phyloP scores from a whole-genome alignment of 2,329 filamentous ascomycete genomes.

The Botrytis elliptica region DNA sequence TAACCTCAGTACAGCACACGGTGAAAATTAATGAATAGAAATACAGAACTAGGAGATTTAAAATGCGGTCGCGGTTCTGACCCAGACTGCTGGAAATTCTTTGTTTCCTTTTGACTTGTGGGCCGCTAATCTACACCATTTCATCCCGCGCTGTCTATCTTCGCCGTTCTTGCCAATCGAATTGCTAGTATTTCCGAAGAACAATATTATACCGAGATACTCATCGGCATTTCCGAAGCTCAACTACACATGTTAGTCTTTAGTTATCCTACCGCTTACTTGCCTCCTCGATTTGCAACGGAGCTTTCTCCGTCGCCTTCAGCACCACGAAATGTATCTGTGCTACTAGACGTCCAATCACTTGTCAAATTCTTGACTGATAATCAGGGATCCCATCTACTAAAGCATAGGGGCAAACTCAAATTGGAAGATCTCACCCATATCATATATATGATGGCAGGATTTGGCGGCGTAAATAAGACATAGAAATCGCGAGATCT shows the following conservation, averaged over 20 bases:
- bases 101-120: neutral
- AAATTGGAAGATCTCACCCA: neutral
- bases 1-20: neutral
- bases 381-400: neutral
- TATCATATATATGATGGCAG: neutral
- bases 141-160: neutral
- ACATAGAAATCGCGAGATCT: neutral
- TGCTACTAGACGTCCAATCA: neutral
- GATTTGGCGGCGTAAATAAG: neutral
- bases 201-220: neutral
- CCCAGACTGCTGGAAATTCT: conserved; percentile 9
- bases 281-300: neutral
- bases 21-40: neutral
- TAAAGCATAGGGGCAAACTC: neutral
- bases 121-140: neutral
- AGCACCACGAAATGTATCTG: neutral
- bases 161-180: neutral
- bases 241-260: neutral
- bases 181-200: neutral
- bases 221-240: neutral
- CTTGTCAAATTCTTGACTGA: neutral
- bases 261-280: neutral
- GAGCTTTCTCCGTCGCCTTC: neutral
- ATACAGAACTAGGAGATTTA: conserved; percentile 6
- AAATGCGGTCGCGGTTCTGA: neutral